A percentile compares a stretch with the other conserved stretches of the same genome.
Evolutionary conservation across 1,284 basidiomycete genomes (phyloP).

Genomic region (Acaromyces ingoldii): DNA sequence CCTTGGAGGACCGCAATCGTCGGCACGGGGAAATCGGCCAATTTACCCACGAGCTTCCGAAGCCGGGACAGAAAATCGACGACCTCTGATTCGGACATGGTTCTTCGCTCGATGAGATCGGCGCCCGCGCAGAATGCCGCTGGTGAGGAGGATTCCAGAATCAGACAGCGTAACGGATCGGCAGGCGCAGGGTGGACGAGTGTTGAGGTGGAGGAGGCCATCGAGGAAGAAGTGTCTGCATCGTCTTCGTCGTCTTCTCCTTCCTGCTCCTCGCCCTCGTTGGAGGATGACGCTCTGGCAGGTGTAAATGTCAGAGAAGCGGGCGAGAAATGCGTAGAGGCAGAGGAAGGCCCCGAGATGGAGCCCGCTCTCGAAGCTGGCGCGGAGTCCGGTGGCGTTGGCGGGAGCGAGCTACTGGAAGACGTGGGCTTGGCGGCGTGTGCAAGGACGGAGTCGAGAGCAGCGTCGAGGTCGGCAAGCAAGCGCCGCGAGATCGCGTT

Average conservation of each 20-base stretch:
- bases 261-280: background rate
- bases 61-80: conserved; percentile 68
- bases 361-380: background rate
- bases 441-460: conserved; percentile 17
- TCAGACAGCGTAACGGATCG: conserved; percentile 9
- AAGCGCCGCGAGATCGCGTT: conserved; percentile 80
- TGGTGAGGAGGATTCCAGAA: conserved; percentile 20
- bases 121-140: conserved; percentile 72
- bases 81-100: conserved; percentile 55
- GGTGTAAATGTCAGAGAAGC: background rate
- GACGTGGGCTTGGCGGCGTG: background rate
- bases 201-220: background rate
- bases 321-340: background rate
- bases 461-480: conserved; percentile 66
- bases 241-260: too few species aligned
- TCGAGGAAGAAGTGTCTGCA: background rate
- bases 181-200: conserved; percentile 6
- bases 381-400: background rate
- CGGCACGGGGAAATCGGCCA: conserved; percentile 63
- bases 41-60: conserved; percentile 67
- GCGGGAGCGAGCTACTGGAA: background rate
- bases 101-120: conserved; percentile 76
- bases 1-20: conserved; percentile 90
- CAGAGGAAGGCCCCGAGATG: background rate
- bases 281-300: background rate